A percentile compares a stretch with the other conserved stretches of the same genome.
Conservation (phyloP, 768 basidiomycete species). For the Xanthoconium purpureum region DNA sequence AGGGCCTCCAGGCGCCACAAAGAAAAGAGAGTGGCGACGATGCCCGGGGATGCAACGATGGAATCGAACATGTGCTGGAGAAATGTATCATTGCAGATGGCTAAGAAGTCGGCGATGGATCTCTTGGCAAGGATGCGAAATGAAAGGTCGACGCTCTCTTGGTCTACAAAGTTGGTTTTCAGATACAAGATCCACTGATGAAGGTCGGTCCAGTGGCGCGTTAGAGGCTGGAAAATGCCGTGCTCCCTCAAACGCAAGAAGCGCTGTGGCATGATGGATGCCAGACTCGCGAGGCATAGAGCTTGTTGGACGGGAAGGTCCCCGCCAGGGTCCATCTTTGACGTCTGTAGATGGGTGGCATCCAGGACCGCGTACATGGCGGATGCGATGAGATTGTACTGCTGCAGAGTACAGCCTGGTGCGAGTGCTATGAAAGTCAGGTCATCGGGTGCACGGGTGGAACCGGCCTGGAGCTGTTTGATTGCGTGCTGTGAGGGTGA, state of each 20-base stretch:
- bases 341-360: conserved; percentile 14
- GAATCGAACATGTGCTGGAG: conserved; percentile 19
- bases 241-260: neutral
- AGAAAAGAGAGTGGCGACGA: conserved; percentile 22
- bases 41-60: conserved; percentile 16
- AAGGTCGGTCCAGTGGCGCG: conserved; percentile 17
- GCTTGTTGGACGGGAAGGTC: conserved; percentile 21
- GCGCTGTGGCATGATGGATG: conserved; percentile 10
- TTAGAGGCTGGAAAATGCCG: conserved; percentile 4
- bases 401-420: conserved; percentile 17
- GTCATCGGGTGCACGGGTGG: conserved; percentile 13
- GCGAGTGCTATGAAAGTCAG: conserved; percentile 21
- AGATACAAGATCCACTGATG: conserved; percentile 27
- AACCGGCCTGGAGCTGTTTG: conserved; percentile 23
- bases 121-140: conserved; percentile 23
- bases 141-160: conserved; percentile 14
- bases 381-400: conserved; percentile 13
- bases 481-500: conserved; percentile 15
- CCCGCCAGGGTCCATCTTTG: conserved; percentile 3
- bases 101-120: conserved; percentile 20
- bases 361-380: conserved; percentile 24
- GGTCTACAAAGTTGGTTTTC: conserved; percentile 21
- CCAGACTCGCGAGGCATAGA: conserved; percentile 16
- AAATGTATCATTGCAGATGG: conserved; percentile 12
- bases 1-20: conserved; percentile 27